A percentile compares a stretch with the other conserved stretches of the same genome.
Conservation (phyloP, 805 yeast species). For the Lachancea waltii region DNA sequence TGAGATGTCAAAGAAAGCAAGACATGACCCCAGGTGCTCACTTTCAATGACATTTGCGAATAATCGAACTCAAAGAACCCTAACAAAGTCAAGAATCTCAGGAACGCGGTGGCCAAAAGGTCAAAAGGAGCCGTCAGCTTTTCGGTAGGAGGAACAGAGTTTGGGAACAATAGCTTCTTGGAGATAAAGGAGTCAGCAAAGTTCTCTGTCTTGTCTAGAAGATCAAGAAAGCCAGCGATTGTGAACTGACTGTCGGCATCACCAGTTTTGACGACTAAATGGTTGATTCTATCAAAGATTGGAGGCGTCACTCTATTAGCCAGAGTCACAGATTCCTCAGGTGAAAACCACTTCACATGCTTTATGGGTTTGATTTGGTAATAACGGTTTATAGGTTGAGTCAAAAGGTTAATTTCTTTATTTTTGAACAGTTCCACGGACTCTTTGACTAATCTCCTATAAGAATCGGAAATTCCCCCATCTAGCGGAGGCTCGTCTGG, state of each 20-base stretch:
- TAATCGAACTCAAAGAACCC: conserved; percentile 40
- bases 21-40: conserved; percentile 47
- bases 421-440: conserved; percentile 47
- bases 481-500: conserved; percentile 63
- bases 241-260: conserved; percentile 24
- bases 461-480: conserved; percentile 51
- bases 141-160: conserved; percentile 25
- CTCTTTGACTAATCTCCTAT: conserved; percentile 45
- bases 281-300: conserved; percentile 37
- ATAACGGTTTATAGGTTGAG: conserved; percentile 73
- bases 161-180: conserved; percentile 27
- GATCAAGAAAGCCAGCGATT: conserved; percentile 23
- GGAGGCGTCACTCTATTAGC: conserved; percentile 52
- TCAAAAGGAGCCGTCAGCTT: conserved; percentile 43
- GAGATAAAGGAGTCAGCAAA: conserved; percentile 31
- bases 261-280: conserved; percentile 29
- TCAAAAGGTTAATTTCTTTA: conserved; percentile 56
- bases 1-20: conserved; percentile 33
- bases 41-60: conserved; percentile 32
- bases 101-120: conserved; percentile 47
- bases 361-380: conserved; percentile 67
- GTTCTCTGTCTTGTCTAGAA: conserved; percentile 25
- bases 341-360: conserved; percentile 51
- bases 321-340: conserved; percentile 34
- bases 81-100: conserved; percentile 47